phyloP scores from a whole-genome alignment of 129 eudicot species.

The Arctium lappa region DNA sequence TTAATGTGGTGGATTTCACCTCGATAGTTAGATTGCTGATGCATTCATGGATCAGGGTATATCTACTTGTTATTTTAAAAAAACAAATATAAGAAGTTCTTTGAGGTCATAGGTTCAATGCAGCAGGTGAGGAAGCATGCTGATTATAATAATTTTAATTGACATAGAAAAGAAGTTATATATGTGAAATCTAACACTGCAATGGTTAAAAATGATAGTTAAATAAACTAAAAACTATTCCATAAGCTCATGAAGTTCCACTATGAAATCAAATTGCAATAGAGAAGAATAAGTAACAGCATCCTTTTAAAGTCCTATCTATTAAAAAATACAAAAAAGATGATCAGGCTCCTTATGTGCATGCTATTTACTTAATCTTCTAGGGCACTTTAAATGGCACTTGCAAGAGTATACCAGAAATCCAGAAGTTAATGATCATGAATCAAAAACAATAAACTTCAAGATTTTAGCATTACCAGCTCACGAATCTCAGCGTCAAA shows the following conservation, averaged over 20 bases:
- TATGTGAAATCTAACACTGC: not conserved
- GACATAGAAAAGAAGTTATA: not conserved
- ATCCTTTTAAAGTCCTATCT: not conserved
- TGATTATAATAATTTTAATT: too few relatives aligned
- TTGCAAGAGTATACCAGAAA: not conserved
- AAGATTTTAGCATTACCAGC: constrained; percentile 42
- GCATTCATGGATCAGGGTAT: too few relatives aligned
- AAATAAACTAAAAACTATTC: too few relatives aligned
- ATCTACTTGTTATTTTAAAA: too few relatives aligned
- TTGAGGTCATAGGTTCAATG: too few relatives aligned
- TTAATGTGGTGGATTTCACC: too few relatives aligned
- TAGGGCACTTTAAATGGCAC: not conserved
- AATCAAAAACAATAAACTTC: not conserved
- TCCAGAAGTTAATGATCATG: not conserved
- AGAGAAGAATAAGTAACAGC: not conserved
- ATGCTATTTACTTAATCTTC: not conserved
- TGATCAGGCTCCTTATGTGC: not conserved
- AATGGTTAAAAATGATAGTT: not conserved
- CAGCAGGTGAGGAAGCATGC: too few relatives aligned
- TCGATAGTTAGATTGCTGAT: too few relatives aligned
- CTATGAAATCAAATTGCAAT: not conserved
- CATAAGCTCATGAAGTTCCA: not conserved
- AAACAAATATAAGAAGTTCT: too few relatives aligned
- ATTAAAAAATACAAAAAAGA: not conserved
- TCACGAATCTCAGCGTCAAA: constrained; percentile 87